A percentile compares a stretch with the other conserved stretches of the same genome.
These are phyloP conservation scores for Paramecium sexaurelia DNA, from an alignment of 73 alveolate species.

Conservation along the genomic window DNA sequence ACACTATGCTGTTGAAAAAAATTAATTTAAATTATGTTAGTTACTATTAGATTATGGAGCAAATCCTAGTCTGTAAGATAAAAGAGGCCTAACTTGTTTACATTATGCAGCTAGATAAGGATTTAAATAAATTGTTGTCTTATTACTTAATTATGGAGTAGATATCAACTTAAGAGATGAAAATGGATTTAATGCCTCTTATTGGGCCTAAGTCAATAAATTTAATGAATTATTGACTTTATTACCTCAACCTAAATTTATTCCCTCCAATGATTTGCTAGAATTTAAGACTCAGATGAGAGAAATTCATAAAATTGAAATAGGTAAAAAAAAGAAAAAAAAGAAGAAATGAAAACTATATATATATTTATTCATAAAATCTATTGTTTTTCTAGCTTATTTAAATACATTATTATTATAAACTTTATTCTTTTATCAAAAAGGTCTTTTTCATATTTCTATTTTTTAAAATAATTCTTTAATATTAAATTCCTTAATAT, in stretches of 20 bases:
- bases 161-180: slow-evolving; percentile 82
- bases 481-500: no score
- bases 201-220: slow-evolving; percentile 74
- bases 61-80: slow-evolving; percentile 76
- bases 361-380: no score
- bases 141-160: slow-evolving; percentile 70
- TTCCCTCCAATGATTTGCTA: slow-evolving; percentile 47
- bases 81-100: slow-evolving; percentile 77
- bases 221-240: slow-evolving; percentile 46
- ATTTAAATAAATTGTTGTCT: slow-evolving; percentile 60
- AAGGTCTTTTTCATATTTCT: no score
- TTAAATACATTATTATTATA: no score
- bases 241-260: slow-evolving; percentile 54
- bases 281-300: slow-evolving; percentile 69
- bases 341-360: slow-evolving; percentile 17
- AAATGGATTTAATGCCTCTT: slow-evolving; percentile 80
- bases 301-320: slow-evolving; percentile 66
- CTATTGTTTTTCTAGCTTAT: no score
- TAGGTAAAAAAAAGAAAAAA: slow-evolving; percentile 61
- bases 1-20: slow-evolving; percentile 82
- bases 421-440: no score
- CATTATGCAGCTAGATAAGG: slow-evolving; percentile 85
- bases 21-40: slow-evolving; percentile 71
- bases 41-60: slow-evolving; percentile 81
- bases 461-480: no score